A percentile compares a stretch with the other conserved stretches of the same genome.
phyloP scores from a whole-genome alignment of 1,284 basidiomycete species.

The Takashimella tepidaria region DNA sequence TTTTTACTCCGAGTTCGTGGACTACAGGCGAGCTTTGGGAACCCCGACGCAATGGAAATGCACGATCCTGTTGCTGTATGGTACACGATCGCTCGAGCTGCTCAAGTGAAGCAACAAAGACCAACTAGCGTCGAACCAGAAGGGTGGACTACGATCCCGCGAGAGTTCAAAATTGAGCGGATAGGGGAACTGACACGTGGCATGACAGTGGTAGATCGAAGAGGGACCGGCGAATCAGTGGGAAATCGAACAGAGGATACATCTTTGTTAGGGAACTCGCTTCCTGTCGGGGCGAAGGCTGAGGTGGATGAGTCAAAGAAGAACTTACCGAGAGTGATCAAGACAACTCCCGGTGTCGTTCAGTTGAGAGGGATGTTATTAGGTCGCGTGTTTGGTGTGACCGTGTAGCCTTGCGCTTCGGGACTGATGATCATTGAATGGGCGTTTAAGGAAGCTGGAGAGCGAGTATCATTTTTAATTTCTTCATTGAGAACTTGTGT shows the following conservation, averaged over 20 bases:
- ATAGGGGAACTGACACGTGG: slow-evolving; percentile 48
- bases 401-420: slow-evolving; percentile 7
- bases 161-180: slow-evolving; percentile 48
- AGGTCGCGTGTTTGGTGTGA: slow-evolving; percentile 39
- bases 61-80: slow-evolving; percentile 48
- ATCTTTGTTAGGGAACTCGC: slow-evolving; percentile 4
- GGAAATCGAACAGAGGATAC: slow-evolving; percentile 31
- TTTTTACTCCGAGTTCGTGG: slow-evolving; percentile 70
- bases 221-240: slow-evolving; percentile 34
- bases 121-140: slow-evolving; percentile 1
- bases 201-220: slow-evolving; percentile 50
- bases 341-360: slow-evolving; percentile 35
- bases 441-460: no score
- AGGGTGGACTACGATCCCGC: slow-evolving; percentile 36
- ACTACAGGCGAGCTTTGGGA: slow-evolving; percentile 58
- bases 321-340: slow-evolving; percentile 31
- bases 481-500: no score
- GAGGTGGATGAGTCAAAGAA: slow-evolving; percentile 13
- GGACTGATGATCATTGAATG: no score
- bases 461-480: no score
- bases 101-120: slow-evolving; percentile 12
- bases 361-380: slow-evolving; percentile 34
- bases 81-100: slow-evolving; percentile 52
- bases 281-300: background rate
- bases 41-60: slow-evolving; percentile 78